phyloP scores from a whole-genome alignment of 495 filamentous ascomycete genomes.

The Choiromyces venosus region DNA sequence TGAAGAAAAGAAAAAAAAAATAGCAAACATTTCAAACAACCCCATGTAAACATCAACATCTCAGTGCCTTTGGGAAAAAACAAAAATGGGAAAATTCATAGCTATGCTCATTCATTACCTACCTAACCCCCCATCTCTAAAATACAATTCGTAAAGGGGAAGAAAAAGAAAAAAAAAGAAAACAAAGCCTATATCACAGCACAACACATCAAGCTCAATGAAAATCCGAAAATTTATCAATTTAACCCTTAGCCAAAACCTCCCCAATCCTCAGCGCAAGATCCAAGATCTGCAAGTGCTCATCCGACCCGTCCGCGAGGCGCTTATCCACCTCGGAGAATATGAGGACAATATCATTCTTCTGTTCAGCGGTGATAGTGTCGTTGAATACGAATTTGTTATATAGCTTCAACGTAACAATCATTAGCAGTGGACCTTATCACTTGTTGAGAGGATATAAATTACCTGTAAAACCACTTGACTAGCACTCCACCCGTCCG shows the following conservation, averaged over 20 bases:
- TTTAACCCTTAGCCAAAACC: slow-evolving; percentile 52
- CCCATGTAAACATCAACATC: background rate
- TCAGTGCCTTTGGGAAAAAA: too few relatives aligned
- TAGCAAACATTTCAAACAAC: background rate
- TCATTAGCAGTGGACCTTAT: too few relatives aligned
- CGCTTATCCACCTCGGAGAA: slow-evolving; percentile 94
- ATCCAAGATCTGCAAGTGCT: slow-evolving; percentile 86
- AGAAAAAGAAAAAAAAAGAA: too few relatives aligned
- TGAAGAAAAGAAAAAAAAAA: too few relatives aligned
- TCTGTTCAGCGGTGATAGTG: slow-evolving; percentile 70
- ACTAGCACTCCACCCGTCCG: slow-evolving; percentile 96
- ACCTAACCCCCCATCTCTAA: background rate
- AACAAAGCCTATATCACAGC: background rate
- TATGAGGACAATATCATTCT: slow-evolving; percentile 80
- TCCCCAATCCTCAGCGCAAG: slow-evolving; percentile 71
- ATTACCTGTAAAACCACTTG: slow-evolving; percentile 77
- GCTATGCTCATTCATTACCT: background rate
- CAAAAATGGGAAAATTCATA: background rate
- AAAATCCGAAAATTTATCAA: background rate
- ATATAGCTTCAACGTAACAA: slow-evolving; percentile 64
- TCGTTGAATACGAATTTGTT: slow-evolving; percentile 78
- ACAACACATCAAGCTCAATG: background rate
- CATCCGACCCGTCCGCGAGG: slow-evolving; percentile 93
- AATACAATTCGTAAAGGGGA: background rate
- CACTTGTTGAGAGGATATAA: slow-evolving; percentile 30